Evolutionary conservation across 306 rosid genomes (phyloP), one percentile per base, ranked within the genome.

Genomic region (Urtica urens): DNA sequence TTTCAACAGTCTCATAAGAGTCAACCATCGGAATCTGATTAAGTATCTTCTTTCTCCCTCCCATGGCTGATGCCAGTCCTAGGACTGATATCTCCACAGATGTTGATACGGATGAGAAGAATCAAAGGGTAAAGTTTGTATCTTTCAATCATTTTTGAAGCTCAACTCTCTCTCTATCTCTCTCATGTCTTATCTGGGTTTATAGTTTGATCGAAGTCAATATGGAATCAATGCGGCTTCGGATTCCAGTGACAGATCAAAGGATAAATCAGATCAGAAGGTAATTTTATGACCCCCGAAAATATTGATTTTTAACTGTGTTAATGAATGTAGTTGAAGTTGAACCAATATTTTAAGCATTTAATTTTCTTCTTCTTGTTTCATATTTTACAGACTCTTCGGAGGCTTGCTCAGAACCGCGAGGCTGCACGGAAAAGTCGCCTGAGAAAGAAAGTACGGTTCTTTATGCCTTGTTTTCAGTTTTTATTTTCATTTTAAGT

Each of bases 401-500:
- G 99, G 7, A 72, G 99, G 78, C 92, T 90, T 23, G 95, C 99
- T 58, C 99, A 90, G 59, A 90, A 90, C 75, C 90, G 99, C 20
- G 99, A 90, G 77, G 99, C 99, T 14, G 99, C 99, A 3, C 77
- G 99, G 46, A 90, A 90, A 79, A 90, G 99, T 54, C 82, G 99
- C 25, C 54, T 90, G 80, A 73, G 95, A 63, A 90, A 90, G 67
- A 90, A 90, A 64, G 99, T 90, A 77, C 30, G 71, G 35, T 24
- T 37, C 10, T 8, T 50, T 16, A 48, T 34, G 35, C 10, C 17
- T 27, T n/a, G 11, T 12, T 31, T 20, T 57, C 7, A 58, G 39
- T n/a, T 7, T 52, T 51, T 35, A 23, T 3, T 23, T n/a, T n/a
- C n/a, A n/a, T n/a, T n/a, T n/a, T n/a, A n/a, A n/a, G n/a, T n/a